Evolutionary conservation across 2,329 filamentous ascomycete species (phyloP), one percentile per base, ranked within the genome.

Genomic region (Colletotrichum sojae): DNA sequence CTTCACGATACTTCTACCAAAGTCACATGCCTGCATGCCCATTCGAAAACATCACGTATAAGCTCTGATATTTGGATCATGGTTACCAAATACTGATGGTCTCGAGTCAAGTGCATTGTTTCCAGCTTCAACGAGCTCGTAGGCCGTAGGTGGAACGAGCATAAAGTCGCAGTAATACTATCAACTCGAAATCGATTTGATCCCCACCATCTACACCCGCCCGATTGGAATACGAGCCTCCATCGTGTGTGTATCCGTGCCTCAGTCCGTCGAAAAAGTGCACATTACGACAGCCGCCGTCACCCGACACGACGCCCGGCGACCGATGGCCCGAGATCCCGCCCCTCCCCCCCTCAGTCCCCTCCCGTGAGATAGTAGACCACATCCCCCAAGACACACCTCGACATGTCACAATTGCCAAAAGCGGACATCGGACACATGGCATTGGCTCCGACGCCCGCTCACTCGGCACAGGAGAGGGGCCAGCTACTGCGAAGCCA

Each of bases 301-400:
- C 56, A 18, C 49, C 52, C 39, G 25, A n/a, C 62, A 27, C 12
- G 25, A n/a, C 16, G 25, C 12, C 51, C 39, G 45, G 16, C n/a
- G 56, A 54, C 49, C 13, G 20, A 9, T 67, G 67, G 63, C 63
- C 67, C 51, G 62, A 60, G 6, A 46, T 69, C 39, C 67, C 67
- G 13, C 43, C 56, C 16, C 45, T 56, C 55, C 45, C 27, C 67
- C 62, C 13, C 20, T 69, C 16, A 67, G 67, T 22, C 62, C 66
- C 62, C 55, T 60, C 15, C 27, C 54, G 27, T 10, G 53, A 48
- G 31, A 18, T 45, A 22, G 22, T 22, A 25, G 36, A 51, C 18
- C 36, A 18, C 39, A 13, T 13, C 59, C 51, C 22, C 18, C 16
- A 62, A 31, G 18, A 39, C 27, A 12, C n/a, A 43, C n/a, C 10